phyloP scores from a whole-genome alignment of 2,329 filamentous ascomycete genomes.

The Daldinia sp. region DNA sequence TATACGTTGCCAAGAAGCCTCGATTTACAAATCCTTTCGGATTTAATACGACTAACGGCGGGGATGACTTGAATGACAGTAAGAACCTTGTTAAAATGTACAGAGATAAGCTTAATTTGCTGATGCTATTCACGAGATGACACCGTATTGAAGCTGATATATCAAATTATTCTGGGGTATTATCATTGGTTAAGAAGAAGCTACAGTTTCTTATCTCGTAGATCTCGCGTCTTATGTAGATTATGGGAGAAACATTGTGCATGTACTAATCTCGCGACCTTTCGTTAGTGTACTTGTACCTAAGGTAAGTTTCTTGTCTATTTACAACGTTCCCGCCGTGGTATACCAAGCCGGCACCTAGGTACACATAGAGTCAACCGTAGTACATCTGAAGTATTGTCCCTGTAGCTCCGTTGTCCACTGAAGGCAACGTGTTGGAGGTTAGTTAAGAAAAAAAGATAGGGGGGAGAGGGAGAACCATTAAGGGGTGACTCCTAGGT shows the following conservation, averaged over 20 bases:
- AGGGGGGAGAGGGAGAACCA: background rate
- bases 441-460: background rate
- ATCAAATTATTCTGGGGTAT: background rate
- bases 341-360: slow-evolving; percentile 1
- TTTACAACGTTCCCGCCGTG: slow-evolving; percentile 8
- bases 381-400: slow-evolving; percentile 8
- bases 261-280: slow-evolving; percentile 16
- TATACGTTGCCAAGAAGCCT: background rate
- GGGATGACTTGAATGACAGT: background rate
- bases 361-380: background rate
- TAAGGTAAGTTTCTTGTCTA: slow-evolving; percentile 5
- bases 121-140: background rate
- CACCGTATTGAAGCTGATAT: background rate
- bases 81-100: background rate
- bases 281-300: background rate
- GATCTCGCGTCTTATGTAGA: background rate
- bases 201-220: slow-evolving; percentile 8
- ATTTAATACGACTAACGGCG: background rate
- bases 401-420: slow-evolving; percentile 8
- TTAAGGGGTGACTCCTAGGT: background rate
- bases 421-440: slow-evolving; percentile 1
- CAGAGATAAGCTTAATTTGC: background rate
- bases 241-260: slow-evolving; percentile 6
- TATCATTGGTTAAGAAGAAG: background rate
- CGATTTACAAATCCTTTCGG: background rate